Base-by-base conservation (phyloP, 2,329 filamentous ascomycete genomes). In the Onygena corvina region DNA sequence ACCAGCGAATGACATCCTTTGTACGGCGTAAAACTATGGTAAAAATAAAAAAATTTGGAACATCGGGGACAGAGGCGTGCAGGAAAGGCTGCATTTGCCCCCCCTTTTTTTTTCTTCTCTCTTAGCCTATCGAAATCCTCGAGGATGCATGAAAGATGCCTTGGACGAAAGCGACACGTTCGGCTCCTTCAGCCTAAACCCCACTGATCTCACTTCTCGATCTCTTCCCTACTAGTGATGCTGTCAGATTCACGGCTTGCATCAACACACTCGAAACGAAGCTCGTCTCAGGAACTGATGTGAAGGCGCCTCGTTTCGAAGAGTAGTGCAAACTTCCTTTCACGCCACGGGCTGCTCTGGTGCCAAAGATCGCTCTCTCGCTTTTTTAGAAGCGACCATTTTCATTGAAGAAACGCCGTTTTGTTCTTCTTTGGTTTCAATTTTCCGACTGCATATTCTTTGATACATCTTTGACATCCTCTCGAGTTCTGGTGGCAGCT, bases 151-250 rank as follows among this genome's bases (percentile, higher is more conserved):
- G 36, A 20, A 42, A 25, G 21, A 6, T 42, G 36, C 36, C 36
- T 25, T 42, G 36, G 35, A 42, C 21, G 36, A 42, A 42, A 42
- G 27, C 36, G 36, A 42, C 36, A n/a, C n/a, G n/a, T n/a, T n/a
- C 27, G 36, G 36, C 27, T 42, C 36, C 27, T 42, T 42, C 36
- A 42, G 36, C 11, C 36, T 2, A 11, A n/a, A n/a, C 36, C 21
- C 36, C 36, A 42, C 36, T 25, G 36, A 42, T 23, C n/a, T 42
- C 36, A 14, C 7, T 5, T 14, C 9, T 25, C 36, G 36, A 12
- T 42, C 21, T 42, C 36, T 35, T 16, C n/a, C n/a, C 33, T 16
- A 8, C 36, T n/a, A 25, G 36, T 38, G 36, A 21, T 40, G 36
- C 4, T 23, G n/a, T 12, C 29, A 8, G 36, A 21, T 40, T 18